Conservation (phyloP, 257 asterid species). For the Jaltomata sinuosa region DNA sequence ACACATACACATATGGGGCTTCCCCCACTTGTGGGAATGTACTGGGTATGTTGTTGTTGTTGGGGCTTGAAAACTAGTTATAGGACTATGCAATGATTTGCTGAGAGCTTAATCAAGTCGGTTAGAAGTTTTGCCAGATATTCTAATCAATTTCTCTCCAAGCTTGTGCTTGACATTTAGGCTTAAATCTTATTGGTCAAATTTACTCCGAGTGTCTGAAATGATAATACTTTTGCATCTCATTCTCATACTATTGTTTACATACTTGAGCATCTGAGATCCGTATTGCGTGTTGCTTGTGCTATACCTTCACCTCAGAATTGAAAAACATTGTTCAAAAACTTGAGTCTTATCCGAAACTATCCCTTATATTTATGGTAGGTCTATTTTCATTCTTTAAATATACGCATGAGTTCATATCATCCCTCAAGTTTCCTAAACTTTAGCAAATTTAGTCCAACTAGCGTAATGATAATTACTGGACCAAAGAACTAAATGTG, state of each 20-base stretch:
- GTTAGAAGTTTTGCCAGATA: neutral
- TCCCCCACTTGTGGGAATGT: neutral
- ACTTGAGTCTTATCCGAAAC: neutral
- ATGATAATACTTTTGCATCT: neutral
- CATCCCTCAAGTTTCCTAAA: neutral
- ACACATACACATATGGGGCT: neutral
- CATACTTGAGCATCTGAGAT: neutral
- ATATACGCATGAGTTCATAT: neutral
- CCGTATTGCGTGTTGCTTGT: neutral
- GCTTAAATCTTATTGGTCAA: neutral
- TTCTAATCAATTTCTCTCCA: neutral
- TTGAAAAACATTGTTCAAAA: neutral
- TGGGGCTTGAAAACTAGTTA: neutral
- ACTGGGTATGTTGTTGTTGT: neutral
- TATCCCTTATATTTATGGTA: neutral
- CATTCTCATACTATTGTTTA: neutral
- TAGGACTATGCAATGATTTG: neutral
- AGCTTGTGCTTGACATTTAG: neutral
- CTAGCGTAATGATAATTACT: neutral
- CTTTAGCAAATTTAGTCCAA: neutral
- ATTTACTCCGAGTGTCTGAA: neutral
- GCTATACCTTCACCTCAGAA: neutral
- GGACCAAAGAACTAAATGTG: neutral
- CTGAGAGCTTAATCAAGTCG: neutral
- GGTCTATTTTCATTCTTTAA: neutral